Conservation (phyloP, 176 grass and related monocot species). For the Pontederia paniculata region DNA sequence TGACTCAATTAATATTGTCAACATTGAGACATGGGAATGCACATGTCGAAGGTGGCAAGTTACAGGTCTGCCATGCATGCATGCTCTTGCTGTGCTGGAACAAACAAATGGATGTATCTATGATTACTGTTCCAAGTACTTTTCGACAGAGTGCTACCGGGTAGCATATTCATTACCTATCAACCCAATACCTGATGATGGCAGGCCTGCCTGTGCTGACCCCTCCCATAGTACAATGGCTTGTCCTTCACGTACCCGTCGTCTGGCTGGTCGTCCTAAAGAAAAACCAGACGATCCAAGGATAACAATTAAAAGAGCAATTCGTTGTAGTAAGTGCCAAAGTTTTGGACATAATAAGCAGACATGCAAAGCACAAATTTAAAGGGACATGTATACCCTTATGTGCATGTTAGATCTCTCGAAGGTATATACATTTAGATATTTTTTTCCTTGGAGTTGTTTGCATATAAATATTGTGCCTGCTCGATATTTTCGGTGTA, state of each 20-base stretch:
- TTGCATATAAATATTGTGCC: no score
- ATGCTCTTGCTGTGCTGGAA: slow-evolving; percentile 69
- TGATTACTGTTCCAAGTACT: slow-evolving; percentile 77
- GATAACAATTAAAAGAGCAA: slow-evolving; percentile 61
- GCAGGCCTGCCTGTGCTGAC: slow-evolving; percentile 28
- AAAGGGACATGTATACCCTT: neutral
- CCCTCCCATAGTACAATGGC: slow-evolving; percentile 27
- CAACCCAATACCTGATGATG: slow-evolving; percentile 76
- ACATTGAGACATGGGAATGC: slow-evolving; percentile 52
- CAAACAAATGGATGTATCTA: slow-evolving; percentile 39
- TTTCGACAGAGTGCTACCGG: slow-evolving; percentile 52
- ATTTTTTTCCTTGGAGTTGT: no score
- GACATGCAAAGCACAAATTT: slow-evolving; percentile 46
- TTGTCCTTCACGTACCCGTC: slow-evolving; percentile 45
- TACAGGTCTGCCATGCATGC: slow-evolving; percentile 74
- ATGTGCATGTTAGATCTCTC: no score
- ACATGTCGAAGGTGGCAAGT: slow-evolving; percentile 71
- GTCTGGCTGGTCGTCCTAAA: slow-evolving; percentile 65
- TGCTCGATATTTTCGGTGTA: no score
- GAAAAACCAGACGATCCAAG: slow-evolving; percentile 82
- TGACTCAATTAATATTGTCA: slow-evolving; percentile 62
- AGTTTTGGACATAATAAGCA: slow-evolving; percentile 84
- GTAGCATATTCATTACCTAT: slow-evolving; percentile 60
- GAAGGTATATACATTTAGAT: no score
- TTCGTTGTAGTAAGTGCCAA: slow-evolving; percentile 77